Evolutionary conservation across 2,329 filamentous ascomycete species (phyloP), one percentile per base, ranked within the genome.

Genomic region (Clarireedia paspali): DNA sequence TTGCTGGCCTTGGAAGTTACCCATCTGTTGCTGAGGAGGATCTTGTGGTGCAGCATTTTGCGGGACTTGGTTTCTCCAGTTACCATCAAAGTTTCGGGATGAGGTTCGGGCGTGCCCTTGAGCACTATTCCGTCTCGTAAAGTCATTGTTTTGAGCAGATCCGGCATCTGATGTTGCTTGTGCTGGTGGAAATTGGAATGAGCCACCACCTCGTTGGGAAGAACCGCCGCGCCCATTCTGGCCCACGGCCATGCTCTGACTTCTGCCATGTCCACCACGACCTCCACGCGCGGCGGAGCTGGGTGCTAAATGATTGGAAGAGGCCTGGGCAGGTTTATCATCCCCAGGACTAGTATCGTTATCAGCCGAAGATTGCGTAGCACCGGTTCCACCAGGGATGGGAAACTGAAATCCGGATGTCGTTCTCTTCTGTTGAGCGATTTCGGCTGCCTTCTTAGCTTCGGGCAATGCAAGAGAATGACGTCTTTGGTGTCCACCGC

Each of bases 341-440:
- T 68, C 67, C 3, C 44, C 47, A 12, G 63, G 63, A 52, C 59
- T 64, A 6, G 64, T 64, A 7, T 59, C 57, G 7, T 38, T 55
- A 42, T 79, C 77, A 6, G 80, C 76, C 27, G 80, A 73, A 59
- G 84, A 82, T 51, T 81, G 73, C 50, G 79, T 75, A 60, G 82
- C 79, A 39, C 81, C 81, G 53, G 81, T 77, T 60, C 85, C 79
- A 48, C 81, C 82, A 50, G 91, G 88, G 53, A 86, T 83, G 15
- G 94, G 92, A 70, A 99, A 99, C 70, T 96, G 91, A 74, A 97
- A 99, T 57, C 85, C 91, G 61, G 89, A 91, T 59, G 91, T 91
- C 55, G 92, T 95, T 72, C 91, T 82, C 76, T 96, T 96, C 77
- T 96, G 92, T 74, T 99, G 94, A 49, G 94, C 94, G 61, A 96